These are phyloP conservation scores for Mayamaea pseudoterrestris DNA, from an alignment of 108 stramenopile species.

Conservation along the genomic window DNA sequence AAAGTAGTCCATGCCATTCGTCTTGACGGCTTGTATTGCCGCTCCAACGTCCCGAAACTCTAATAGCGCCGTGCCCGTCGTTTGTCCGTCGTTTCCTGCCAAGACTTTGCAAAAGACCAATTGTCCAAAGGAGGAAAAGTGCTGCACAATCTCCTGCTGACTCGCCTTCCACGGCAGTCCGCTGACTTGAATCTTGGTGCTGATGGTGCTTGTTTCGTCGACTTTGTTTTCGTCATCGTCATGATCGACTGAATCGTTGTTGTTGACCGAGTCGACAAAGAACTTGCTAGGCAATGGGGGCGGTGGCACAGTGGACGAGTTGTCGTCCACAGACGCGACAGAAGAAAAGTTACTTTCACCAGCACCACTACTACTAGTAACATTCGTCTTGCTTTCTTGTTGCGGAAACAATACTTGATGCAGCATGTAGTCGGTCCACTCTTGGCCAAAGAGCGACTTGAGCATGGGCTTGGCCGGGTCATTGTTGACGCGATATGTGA, in stretches of 20 bases:
- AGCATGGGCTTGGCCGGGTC: conserved; percentile 86
- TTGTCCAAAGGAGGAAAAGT: conserved; percentile 79
- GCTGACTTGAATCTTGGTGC: conserved; percentile 73
- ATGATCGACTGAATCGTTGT: too few species aligned
- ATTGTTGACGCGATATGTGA: conserved; percentile 50
- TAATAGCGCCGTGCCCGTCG: conserved; percentile 79
- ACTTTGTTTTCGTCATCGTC: too few species aligned
- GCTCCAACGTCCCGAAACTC: conserved; percentile 42
- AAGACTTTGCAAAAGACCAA: conserved; percentile 69
- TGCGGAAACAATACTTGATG: conserved; percentile 59
- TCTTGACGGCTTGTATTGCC: conserved; percentile 60
- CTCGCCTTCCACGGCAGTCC: conserved; percentile 90
- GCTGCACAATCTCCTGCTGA: conserved; percentile 76
- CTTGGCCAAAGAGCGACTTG: conserved; percentile 53
- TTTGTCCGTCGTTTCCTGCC: conserved; percentile 68
- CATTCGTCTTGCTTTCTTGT: background rate
- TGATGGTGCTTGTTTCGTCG: too few species aligned
- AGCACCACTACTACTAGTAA: too few species aligned
- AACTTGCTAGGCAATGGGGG: too few species aligned
- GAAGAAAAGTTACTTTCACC: too few species aligned
- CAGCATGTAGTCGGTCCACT: conserved; percentile 58
- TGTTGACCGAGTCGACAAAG: too few species aligned
- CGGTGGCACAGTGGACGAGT: too few species aligned
- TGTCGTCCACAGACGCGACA: too few species aligned
- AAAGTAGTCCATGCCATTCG: conserved; percentile 87